Evolutionary conservation across 352 stramenopile species (phyloP).

Genomic region (Phytophthora foliorum): DNA sequence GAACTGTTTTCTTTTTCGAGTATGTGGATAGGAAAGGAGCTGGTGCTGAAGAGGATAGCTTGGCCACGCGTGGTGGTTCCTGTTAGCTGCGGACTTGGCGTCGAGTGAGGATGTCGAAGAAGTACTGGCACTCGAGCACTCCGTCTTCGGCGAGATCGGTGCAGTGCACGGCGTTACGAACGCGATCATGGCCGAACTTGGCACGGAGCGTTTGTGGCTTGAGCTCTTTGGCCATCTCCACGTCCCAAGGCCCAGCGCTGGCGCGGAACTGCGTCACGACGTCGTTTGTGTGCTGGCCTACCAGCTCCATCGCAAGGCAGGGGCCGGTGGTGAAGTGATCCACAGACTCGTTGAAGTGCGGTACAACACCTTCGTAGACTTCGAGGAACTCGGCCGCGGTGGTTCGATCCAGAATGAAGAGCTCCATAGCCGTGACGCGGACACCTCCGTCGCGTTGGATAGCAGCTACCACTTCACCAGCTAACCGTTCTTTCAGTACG

Average conservation of each 20-base stretch:
- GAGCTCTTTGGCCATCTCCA: slow-evolving; percentile 95
- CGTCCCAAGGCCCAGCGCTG: slow-evolving; percentile 91
- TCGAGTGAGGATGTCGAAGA: slow-evolving; percentile 94
- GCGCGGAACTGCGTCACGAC: slow-evolving; percentile 82
- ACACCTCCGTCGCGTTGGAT: slow-evolving; percentile 79
- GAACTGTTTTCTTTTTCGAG: neutral
- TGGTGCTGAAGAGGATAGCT: slow-evolving; percentile 3
- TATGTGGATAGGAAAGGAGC: too few relatives aligned
- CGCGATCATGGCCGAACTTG: slow-evolving; percentile 88
- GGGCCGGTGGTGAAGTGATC: slow-evolving; percentile 91
- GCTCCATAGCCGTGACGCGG: slow-evolving; percentile 88
- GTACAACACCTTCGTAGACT: slow-evolving; percentile 92
- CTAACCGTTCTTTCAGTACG: slow-evolving; percentile 88
- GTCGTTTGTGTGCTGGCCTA: slow-evolving; percentile 60
- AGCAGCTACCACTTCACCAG: slow-evolving; percentile 85
- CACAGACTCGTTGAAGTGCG: slow-evolving; percentile 91
- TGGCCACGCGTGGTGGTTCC: neutral
- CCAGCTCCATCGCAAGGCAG: slow-evolving; percentile 93
- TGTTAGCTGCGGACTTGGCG: slow-evolving; percentile 51
- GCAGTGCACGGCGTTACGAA: slow-evolving; percentile 94
- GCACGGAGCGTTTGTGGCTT: slow-evolving; percentile 90
- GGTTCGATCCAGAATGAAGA: slow-evolving; percentile 91
- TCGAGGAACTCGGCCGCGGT: slow-evolving; percentile 93
- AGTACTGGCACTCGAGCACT: slow-evolving; percentile 92
- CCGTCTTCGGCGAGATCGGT: slow-evolving; percentile 94